A percentile compares a stretch with the other conserved stretches of the same genome.
Evolutionary conservation across 371 early-diverging fungal species (phyloP).

Genomic region (Ordospora pajunii): DNA sequence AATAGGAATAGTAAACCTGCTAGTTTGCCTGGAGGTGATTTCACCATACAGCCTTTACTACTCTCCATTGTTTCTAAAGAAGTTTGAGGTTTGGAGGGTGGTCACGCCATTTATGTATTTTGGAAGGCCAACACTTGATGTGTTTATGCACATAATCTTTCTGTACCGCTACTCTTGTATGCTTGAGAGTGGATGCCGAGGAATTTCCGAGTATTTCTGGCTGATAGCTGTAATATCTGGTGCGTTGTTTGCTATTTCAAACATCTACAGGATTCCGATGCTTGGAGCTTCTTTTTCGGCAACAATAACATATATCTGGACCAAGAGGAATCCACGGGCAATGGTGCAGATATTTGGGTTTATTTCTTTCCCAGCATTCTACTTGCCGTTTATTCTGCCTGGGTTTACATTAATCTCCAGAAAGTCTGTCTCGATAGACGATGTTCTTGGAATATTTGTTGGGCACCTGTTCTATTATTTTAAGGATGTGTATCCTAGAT

Average conservation of each 20-base stretch:
- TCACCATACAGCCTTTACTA: constrained; percentile 46
- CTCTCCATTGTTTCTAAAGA: constrained; percentile 48
- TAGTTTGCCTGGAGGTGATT: constrained; percentile 50
- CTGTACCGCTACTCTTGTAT: constrained; percentile 59
- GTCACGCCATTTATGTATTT: constrained; percentile 59
- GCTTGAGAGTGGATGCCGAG: constrained; percentile 56
- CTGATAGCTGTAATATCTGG: constrained; percentile 42
- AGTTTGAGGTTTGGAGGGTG: constrained; percentile 52
- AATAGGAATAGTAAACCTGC: constrained; percentile 24
- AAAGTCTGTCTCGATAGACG: constrained; percentile 49
- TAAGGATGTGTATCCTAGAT: constrained; percentile 52
- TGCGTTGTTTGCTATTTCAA: constrained; percentile 34
- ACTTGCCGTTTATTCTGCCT: constrained; percentile 60
- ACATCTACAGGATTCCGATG: constrained; percentile 31
- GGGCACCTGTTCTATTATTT: constrained; percentile 61
- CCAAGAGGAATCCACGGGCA: constrained; percentile 58
- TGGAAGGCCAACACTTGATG: constrained; percentile 56
- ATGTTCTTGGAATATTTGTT: constrained; percentile 59
- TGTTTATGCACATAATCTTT: constrained; percentile 58
- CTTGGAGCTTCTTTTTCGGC: constrained; percentile 56
- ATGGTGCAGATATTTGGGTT: constrained; percentile 59
- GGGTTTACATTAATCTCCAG: constrained; percentile 50
- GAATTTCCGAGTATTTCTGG: constrained; percentile 60
- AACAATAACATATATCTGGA: constrained; percentile 62
- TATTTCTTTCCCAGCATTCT: constrained; percentile 60